These are phyloP conservation scores for Yamadazyma atmosphaerica DNA, from an alignment of 1,139 yeast genomes.

Conservation along the genomic window DNA sequence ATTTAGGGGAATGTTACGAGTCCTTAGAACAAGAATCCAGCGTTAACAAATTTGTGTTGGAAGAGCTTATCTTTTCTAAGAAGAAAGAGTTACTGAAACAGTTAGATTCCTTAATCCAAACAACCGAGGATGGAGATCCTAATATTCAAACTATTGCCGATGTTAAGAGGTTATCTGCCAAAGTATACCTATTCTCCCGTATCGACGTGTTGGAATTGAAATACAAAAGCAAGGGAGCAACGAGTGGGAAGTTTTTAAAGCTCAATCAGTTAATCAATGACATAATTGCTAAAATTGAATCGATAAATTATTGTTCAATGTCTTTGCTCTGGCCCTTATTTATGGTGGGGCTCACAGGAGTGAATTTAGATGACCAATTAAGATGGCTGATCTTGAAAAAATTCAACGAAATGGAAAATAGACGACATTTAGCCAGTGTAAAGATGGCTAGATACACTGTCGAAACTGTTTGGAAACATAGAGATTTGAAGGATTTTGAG, in stretches of 20 bases:
- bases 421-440: slow-evolving; percentile 34
- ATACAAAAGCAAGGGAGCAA: slow-evolving; percentile 2
- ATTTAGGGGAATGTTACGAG: slow-evolving; percentile 34
- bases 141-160: slow-evolving; percentile 27
- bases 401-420: slow-evolving; percentile 29
- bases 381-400: slow-evolving; percentile 35
- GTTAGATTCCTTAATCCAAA: slow-evolving; percentile 10
- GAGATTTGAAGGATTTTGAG: slow-evolving; percentile 23
- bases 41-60: slow-evolving; percentile 6
- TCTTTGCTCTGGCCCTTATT: slow-evolving; percentile 40
- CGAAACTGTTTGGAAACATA: slow-evolving; percentile 36
- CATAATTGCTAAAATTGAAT: slow-evolving; percentile 10
- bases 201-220: slow-evolving; percentile 21
- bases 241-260: neutral
- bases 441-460: slow-evolving; percentile 31
- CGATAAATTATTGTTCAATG: slow-evolving; percentile 24
- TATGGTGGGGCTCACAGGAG: slow-evolving; percentile 31
- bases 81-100: slow-evolving; percentile 8
- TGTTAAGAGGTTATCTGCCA: slow-evolving; percentile 32
- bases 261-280: slow-evolving; percentile 5
- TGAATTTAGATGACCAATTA: slow-evolving; percentile 25
- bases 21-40: slow-evolving; percentile 21
- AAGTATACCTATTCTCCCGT: slow-evolving; percentile 33
- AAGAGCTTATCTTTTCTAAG: slow-evolving; percentile 9
- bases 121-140: slow-evolving; percentile 4